Conservation (phyloP, 768 basidiomycete genomes). For the Leucocoprinus birnbaumii region DNA sequence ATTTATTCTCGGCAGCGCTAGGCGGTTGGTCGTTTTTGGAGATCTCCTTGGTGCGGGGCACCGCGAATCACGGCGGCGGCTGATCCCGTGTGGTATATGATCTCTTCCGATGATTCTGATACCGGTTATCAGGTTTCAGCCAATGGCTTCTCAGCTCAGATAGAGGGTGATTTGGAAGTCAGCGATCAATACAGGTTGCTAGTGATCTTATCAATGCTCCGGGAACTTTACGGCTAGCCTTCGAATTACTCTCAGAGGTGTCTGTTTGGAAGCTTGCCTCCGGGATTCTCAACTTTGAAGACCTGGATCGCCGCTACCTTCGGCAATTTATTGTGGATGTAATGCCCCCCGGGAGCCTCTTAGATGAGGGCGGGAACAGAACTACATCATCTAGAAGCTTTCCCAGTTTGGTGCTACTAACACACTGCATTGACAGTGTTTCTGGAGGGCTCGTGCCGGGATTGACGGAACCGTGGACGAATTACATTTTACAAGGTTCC, state of each 20-base stretch:
- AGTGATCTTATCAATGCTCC: too few relatives aligned
- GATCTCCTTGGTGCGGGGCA: not conserved
- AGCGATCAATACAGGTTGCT: too few relatives aligned
- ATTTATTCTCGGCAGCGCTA: not conserved
- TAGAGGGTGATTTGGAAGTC: too few relatives aligned
- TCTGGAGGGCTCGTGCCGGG: not conserved
- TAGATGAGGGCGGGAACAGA: too few relatives aligned
- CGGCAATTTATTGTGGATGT: too few relatives aligned
- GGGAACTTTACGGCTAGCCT: too few relatives aligned
- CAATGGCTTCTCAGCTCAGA: not conserved
- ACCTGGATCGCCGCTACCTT: too few relatives aligned
- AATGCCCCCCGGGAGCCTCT: too few relatives aligned
- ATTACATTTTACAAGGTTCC: not conserved
- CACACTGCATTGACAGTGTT: not conserved
- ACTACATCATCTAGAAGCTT: not conserved
- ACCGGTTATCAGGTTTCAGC: not conserved
- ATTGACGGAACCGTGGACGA: not conserved
- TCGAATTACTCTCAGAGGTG: too few relatives aligned
- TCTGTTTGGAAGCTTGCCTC: too few relatives aligned
- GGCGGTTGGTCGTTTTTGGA: not conserved
- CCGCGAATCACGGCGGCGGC: not conserved
- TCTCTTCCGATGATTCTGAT: not conserved
- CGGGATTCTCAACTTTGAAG: too few relatives aligned
- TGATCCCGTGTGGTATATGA: not conserved
- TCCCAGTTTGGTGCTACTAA: not conserved